Evolutionary conservation across 2,329 filamentous ascomycete species (phyloP).

Genomic region (Alternaria postmessia): DNA sequence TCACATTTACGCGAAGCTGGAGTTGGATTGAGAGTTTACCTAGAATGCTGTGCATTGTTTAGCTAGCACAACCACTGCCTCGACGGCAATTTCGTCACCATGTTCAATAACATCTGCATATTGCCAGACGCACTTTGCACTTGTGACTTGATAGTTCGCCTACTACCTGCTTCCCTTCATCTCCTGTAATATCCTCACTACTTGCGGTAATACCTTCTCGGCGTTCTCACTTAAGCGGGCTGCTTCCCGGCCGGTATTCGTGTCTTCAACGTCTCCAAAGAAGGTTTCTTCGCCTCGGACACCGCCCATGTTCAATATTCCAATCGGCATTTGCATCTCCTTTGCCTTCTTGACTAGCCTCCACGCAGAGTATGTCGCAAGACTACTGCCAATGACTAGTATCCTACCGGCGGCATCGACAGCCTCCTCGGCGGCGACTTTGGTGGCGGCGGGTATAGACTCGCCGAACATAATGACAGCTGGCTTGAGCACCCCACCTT

Average conservation of each 20-base stretch:
- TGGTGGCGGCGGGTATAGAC: conserved; percentile 75
- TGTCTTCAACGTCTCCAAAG: conserved; percentile 65
- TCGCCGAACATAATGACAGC: conserved; percentile 98
- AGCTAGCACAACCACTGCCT: conserved; percentile 6
- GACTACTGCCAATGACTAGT: conserved; percentile 84
- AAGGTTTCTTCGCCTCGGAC: conserved; percentile 80
- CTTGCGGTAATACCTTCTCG: conserved; percentile 48
- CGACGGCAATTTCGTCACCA: conserved; percentile 1
- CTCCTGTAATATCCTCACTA: conserved; percentile 37
- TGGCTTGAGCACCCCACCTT: conserved; percentile 85
- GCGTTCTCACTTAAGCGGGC: conserved; percentile 53
- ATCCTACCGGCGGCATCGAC: conserved; percentile 77
- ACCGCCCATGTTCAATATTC: conserved; percentile 86
- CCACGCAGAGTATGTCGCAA: conserved; percentile 97
- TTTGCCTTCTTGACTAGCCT: conserved; percentile 83
- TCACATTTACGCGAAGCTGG: neutral
- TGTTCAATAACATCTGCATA: neutral
- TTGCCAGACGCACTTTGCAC: neutral
- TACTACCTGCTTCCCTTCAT: conserved; percentile 14
- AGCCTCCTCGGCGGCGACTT: conserved; percentile 77
- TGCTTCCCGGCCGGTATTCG: conserved; percentile 47
- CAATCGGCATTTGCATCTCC: conserved; percentile 84
- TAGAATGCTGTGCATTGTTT: conserved; percentile 9
- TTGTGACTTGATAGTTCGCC: neutral
- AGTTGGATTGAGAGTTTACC: neutral